Conservation (phyloP, 2,329 filamentous ascomycete species). For the Macrophomina tecta region DNA sequence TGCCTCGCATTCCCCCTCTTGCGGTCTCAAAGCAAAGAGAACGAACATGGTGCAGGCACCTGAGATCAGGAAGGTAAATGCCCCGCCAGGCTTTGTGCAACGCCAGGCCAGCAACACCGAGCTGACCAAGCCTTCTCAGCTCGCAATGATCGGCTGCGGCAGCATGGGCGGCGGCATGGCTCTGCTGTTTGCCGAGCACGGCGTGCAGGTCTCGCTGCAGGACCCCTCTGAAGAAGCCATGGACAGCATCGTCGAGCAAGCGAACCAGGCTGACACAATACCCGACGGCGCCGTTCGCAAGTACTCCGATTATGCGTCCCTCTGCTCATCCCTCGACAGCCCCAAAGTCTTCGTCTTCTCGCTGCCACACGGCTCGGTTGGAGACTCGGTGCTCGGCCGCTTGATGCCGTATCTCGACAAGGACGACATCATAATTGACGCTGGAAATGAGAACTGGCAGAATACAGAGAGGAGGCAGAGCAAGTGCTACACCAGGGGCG, state of each 20-base stretch:
- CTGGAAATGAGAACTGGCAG: slow-evolving; percentile 70
- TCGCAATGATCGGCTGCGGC: slow-evolving; percentile 64
- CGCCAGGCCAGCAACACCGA: not conserved
- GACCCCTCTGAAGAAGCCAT: slow-evolving; percentile 60
- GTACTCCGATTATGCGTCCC: slow-evolving; percentile 53
- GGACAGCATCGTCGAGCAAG: slow-evolving; percentile 50
- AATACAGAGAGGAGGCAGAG: slow-evolving; percentile 68
- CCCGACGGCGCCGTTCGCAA: slow-evolving; percentile 29
- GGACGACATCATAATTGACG: slow-evolving; percentile 72
- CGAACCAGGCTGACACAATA: slow-evolving; percentile 39
- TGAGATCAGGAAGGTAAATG: slow-evolving; percentile 23
- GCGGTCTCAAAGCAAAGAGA: not conserved
- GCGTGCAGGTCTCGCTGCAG: slow-evolving; percentile 60
- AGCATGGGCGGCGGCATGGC: slow-evolving; percentile 67
- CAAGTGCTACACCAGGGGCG: slow-evolving; percentile 61
- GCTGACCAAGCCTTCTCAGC: slow-evolving; percentile 37
- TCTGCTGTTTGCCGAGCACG: slow-evolving; percentile 64
- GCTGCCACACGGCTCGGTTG: slow-evolving; percentile 56
- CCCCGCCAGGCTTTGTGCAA: not conserved
- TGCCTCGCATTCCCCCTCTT: too few relatives aligned
- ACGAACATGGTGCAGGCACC: slow-evolving; percentile 3
- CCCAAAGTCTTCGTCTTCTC: slow-evolving; percentile 61
- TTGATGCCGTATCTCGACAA: slow-evolving; percentile 59
- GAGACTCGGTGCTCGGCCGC: slow-evolving; percentile 55
- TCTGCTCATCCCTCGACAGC: slow-evolving; percentile 56